A percentile compares a stretch with the other conserved stretches of the same genome.
Evolutionary conservation across 1,284 basidiomycete species (phyloP).

Genomic region (Leccinum pseudoinsigne): DNA sequence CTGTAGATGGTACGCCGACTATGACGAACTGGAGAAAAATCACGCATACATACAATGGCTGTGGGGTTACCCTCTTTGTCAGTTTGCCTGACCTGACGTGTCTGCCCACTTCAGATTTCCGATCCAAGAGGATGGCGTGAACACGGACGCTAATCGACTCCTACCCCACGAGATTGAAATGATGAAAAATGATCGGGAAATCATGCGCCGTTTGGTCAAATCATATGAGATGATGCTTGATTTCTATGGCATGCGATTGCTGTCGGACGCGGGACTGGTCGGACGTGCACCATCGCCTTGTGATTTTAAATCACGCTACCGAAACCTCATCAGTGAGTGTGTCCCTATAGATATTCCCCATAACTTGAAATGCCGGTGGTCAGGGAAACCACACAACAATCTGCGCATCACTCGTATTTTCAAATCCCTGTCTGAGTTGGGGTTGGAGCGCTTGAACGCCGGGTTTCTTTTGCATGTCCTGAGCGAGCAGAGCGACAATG

Average conservation of each 20-base stretch:
- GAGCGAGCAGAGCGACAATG: constrained; percentile 63
- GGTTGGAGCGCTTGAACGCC: constrained; percentile 59
- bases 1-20: constrained; percentile 62
- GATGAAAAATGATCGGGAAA: constrained; percentile 54
- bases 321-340: constrained; percentile 65
- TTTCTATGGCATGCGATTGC: constrained; percentile 71
- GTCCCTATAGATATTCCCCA: neutral
- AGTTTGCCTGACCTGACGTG: constrained; percentile 3
- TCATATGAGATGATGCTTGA: constrained; percentile 75
- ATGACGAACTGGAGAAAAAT: constrained; percentile 61
- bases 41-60: constrained; percentile 78
- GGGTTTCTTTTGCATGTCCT: constrained; percentile 71
- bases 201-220: constrained; percentile 51
- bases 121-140: constrained; percentile 70
- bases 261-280: constrained; percentile 56
- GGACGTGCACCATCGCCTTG: constrained; percentile 38
- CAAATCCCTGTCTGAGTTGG: constrained; percentile 72
- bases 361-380: constrained; percentile 1
- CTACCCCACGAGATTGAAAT: constrained; percentile 60
- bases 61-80: constrained; percentile 39
- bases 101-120: constrained; percentile 50
- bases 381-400: constrained; percentile 71
- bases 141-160: constrained; percentile 64
- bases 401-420: constrained; percentile 77
- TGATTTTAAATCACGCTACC: constrained; percentile 52